Evolutionary conservation across 352 stramenopile species (phyloP), one percentile per base, ranked within the genome.

Genomic region (Globisporangium takayamanum): DNA sequence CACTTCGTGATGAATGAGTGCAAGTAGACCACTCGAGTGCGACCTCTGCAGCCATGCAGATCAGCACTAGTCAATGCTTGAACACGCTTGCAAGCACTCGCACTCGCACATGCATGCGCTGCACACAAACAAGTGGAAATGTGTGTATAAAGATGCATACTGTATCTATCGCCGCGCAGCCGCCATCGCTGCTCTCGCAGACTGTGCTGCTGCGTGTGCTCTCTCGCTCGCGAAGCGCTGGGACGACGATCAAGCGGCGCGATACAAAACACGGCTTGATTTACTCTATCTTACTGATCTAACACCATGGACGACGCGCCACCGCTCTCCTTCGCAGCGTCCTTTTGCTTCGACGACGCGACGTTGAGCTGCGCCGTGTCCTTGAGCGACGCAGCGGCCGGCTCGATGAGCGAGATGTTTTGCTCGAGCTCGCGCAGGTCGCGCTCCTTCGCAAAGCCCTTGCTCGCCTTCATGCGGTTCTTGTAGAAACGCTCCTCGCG

Each of bases 401-500:
- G 84, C 69, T 94, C 71, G 66, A 96, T 92, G 59, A 96, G 78
- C 64, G 68, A 58, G 57, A 95, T 94, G 67, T 93, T 91, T 62
- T 93, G 70, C 73, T 92, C 80, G 49, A 96, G 64, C 57, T 94
- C 85, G 68, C 76, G 75, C 62, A 92, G 62, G 59, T 95, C 85
- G 67, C 83, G 81, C 52, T 74, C 69, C 76, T 95, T 92, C 52
- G 83, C 73, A 59, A 87, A 77, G 62, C 67, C 69, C 74, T 89
- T 92, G 73, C 68, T 87, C 57, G 78, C 67, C 76, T 95, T 94
- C 93, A 98, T 99, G 70, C 94, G 91, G 76, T 97, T 98, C 66
- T 98, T 96, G 87, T 98, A 98, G 89, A 99, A 99, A 46, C 88
- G 83, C 59, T 89, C 77, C 82, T 99, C 96, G 63, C 97, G 78